Conservation (phyloP, 2,329 filamentous ascomycete species). For the Ceratocystis ficicola region DNA sequence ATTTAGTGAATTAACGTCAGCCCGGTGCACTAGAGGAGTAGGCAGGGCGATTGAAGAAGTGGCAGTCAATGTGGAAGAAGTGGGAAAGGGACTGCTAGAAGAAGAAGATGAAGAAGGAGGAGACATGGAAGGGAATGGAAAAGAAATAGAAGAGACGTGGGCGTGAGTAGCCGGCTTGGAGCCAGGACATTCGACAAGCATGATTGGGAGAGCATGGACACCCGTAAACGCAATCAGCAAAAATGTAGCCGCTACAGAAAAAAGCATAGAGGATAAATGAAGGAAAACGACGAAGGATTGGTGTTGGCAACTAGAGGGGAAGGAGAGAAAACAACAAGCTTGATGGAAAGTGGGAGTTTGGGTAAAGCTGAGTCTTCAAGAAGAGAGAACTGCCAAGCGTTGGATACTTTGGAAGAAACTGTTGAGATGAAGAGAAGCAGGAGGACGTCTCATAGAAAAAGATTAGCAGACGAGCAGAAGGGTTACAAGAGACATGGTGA, state of each 20-base stretch:
- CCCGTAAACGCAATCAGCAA: neutral
- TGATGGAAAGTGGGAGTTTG: neutral
- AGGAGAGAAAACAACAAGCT: neutral
- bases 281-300: neutral
- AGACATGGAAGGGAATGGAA: neutral
- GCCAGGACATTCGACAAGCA: neutral
- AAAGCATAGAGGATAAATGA: neutral
- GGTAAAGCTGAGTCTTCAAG: neutral
- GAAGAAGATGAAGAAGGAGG: neutral
- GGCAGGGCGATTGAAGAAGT: neutral
- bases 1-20: neutral
- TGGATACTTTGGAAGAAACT: neutral
- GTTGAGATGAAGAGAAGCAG: neutral
- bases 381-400: neutral
- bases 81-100: neutral
- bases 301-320: too few relatives aligned
- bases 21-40: neutral
- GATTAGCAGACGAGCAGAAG: neutral
- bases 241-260: neutral
- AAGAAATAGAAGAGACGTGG: neutral
- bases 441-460: too few relatives aligned
- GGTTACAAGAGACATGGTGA: neutral
- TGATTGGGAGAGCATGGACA: constrained; percentile 9
- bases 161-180: neutral
- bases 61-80: neutral